Base-by-base conservation (phyloP, 805 yeast genomes). In the Cyberlindnera mycetangii region DNA sequence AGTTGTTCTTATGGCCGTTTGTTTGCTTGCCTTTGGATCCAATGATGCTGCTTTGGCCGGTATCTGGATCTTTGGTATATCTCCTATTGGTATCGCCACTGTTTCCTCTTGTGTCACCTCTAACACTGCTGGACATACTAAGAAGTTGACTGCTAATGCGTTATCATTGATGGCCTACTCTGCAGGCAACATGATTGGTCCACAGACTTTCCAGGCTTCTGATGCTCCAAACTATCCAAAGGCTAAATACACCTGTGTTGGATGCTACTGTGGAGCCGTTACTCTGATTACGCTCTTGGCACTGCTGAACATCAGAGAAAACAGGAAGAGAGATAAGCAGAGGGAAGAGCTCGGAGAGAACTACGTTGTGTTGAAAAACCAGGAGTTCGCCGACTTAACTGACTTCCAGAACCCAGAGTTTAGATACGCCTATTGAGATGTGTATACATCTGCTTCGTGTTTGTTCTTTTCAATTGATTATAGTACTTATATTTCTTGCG, bases 141-240 rank as follows among this genome's bases (percentile, higher is more conserved):
- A 46, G 46, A 46, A 46, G 39, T 25, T 46, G 14, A 31, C 41
- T 3, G 49, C 43, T 25, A 46, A 46, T 32, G 49, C 49, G 21
- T 14, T 46, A 20, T 41, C 43, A 19, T 20, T 46, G 32, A 46
- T 46, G 37, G 45, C 42, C 58, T 45, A 40, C 44, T 19, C 20
- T 18, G 42, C 48, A 14, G 48, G 48, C 41, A 45, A 45, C 44
- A 66, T 84, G 30, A 74, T 82, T 44, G 92, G 89, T 2, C 89
- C 92, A 5, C 89, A 83, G 61, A 71, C 85, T n/a, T 85, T 85
- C 66, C 70, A 68, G 45, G 64, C 74, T 1, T 50, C 61, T 7
- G 77, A 82, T 46, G 81, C 79, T 17, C 89, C 89, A 7, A 56
- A 62, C 30, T 85, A 83, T 53, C 62, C 62, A 7, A 74, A 75